Percentiles rank a stretch among this genome's conserved stretches.
Evolutionary conservation across 1,284 basidiomycete species (phyloP).

Genomic region (Mycosarcoma mackinlayi): DNA sequence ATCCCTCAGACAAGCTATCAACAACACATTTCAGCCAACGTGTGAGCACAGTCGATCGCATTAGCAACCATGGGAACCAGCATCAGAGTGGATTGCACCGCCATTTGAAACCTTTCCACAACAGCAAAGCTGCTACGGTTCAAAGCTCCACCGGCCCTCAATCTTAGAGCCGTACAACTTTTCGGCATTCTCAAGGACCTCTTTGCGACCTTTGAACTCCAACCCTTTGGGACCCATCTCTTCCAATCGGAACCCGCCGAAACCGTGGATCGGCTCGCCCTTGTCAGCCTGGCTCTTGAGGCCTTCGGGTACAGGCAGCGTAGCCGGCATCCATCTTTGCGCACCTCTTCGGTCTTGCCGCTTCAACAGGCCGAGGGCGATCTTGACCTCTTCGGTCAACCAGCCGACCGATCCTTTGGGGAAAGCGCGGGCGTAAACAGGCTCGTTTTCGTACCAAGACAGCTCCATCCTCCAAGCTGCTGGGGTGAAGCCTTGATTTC

Average conservation of each 20-base stretch:
- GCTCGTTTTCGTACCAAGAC: slow-evolving; percentile 49
- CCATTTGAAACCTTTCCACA: slow-evolving; percentile 1
- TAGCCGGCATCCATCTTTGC: slow-evolving; percentile 19
- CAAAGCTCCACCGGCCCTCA: slow-evolving; percentile 34
- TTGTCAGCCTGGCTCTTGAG: slow-evolving; percentile 3
- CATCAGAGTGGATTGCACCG: too few species aligned
- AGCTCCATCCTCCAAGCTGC: slow-evolving; percentile 39
- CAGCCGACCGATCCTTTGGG: slow-evolving; percentile 13
- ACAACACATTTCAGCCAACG: too few species aligned
- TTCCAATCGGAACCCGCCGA: slow-evolving; percentile 47
- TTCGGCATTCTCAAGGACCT: slow-evolving; percentile 38
- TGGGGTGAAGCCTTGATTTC: slow-evolving; percentile 12
- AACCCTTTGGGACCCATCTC: slow-evolving; percentile 50
- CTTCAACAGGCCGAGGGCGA: slow-evolving; percentile 16
- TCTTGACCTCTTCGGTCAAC: slow-evolving; percentile 23
- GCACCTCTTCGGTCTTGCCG: slow-evolving; percentile 32
- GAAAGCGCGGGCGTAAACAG: slow-evolving; percentile 33
- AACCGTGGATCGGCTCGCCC: slow-evolving; percentile 8
- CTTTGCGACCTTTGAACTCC: slow-evolving; percentile 40
- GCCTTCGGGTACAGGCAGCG: slow-evolving; percentile 9
- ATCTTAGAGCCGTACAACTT: slow-evolving; percentile 31
- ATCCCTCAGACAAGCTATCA: not conserved
- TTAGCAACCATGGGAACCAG: too few species aligned
- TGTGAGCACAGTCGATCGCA: too few species aligned
- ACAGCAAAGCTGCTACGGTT: slow-evolving; percentile 2